Evolutionary conservation across 2,329 filamentous ascomycete species (phyloP).

Genomic region (Phoma sp.): DNA sequence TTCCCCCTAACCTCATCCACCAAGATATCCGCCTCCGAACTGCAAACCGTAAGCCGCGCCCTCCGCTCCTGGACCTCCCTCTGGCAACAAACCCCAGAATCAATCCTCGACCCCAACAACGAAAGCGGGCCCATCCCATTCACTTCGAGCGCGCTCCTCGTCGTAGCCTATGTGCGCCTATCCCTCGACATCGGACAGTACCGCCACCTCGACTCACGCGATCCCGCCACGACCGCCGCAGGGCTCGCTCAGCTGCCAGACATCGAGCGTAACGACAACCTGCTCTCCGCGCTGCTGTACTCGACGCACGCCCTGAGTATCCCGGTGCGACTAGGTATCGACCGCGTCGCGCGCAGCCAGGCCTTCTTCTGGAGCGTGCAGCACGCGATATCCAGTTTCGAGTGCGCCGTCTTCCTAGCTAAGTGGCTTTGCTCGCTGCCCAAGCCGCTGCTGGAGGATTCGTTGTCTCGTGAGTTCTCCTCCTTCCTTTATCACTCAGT

Average conservation of each 20-base stretch:
- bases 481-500: background rate
- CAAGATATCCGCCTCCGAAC: conserved; percentile 28
- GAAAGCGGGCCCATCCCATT: conserved; percentile 47
- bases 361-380: conserved; percentile 65
- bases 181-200: conserved; percentile 56
- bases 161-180: conserved; percentile 56
- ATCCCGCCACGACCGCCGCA: conserved; percentile 51
- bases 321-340: conserved; percentile 61
- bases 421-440: conserved; percentile 55
- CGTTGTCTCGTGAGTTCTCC: conserved; percentile 22
- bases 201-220: conserved; percentile 53
- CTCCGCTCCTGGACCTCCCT: conserved; percentile 45
- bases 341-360: conserved; percentile 61
- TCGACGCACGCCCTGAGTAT: conserved; percentile 63
- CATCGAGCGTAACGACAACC: conserved; percentile 57
- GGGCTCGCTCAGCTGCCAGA: conserved; percentile 48
- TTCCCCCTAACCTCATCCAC: conserved; percentile 27
- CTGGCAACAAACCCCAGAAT: conserved; percentile 46
- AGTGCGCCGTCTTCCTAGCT: conserved; percentile 61
- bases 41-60: conserved; percentile 33
- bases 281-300: conserved; percentile 60
- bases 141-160: conserved; percentile 56
- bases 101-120: conserved; percentile 46
- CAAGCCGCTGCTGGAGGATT: conserved; percentile 20
- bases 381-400: conserved; percentile 62